Percentiles rank a stretch among this genome's conserved stretches.
Evolutionary conservation across 805 yeast species (phyloP).

Genomic region (Komagataella populi): DNA sequence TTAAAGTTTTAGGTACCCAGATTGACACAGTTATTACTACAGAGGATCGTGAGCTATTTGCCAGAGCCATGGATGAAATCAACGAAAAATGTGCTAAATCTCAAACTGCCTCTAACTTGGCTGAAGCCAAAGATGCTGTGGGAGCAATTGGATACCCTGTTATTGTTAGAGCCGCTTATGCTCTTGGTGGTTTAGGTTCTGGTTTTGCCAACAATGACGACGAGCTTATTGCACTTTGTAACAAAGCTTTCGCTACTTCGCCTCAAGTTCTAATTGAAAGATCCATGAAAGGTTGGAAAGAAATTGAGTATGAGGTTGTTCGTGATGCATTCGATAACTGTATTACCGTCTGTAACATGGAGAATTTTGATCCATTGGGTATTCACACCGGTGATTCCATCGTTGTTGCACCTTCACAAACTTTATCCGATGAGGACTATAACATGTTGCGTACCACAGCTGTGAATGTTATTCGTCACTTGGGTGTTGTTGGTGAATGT

Average conservation of each 20-base stretch:
- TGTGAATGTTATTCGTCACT: conserved; percentile 89
- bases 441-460: conserved; percentile 98
- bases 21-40: conserved; percentile 94
- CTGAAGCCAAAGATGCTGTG: conserved; percentile 79
- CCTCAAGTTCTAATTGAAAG: conserved; percentile 94
- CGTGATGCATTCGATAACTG: conserved; percentile 96
- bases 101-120: conserved; percentile 65
- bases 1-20: conserved; percentile 91
- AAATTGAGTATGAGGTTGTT: conserved; percentile 96
- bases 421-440: conserved; percentile 91
- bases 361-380: conserved; percentile 96
- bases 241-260: conserved; percentile 85
- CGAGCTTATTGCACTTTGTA: conserved; percentile 74
- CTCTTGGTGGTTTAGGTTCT: conserved; percentile 95
- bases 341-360: conserved; percentile 98
- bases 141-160: conserved; percentile 86
- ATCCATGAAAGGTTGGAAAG: conserved; percentile 99
- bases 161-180: conserved; percentile 94
- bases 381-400: conserved; percentile 98
- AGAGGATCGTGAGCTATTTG: conserved; percentile 94
- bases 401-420: conserved; percentile 97
- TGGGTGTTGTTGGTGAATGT: conserved; percentile 99
- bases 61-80: conserved; percentile 89
- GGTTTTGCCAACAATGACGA: conserved; percentile 88
- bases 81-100: conserved; percentile 93